Percentiles rank a stretch among this genome's conserved stretches.
phyloP scores from a whole-genome alignment of 1,284 basidiomycete genomes.

The Sporisorium graminicola region DNA sequence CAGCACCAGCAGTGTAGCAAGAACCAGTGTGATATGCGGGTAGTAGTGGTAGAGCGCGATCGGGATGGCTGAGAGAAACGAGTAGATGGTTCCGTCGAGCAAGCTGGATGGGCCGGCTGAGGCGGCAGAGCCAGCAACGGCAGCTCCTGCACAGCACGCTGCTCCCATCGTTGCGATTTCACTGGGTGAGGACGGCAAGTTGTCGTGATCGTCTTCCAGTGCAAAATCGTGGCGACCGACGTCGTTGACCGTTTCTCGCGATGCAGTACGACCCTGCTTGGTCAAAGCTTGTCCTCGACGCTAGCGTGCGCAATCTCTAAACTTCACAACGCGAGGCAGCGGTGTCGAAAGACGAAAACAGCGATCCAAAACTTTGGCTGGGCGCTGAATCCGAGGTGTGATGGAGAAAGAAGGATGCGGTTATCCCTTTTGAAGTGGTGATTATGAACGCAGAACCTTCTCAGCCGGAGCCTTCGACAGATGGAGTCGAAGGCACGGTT shows the following conservation, averaged over 20 bases:
- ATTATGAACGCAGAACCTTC: background rate
- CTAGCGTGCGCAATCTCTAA: background rate
- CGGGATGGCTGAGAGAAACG: constrained; percentile 35
- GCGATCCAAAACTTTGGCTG: too few species aligned
- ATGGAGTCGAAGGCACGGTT: background rate
- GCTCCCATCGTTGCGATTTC: constrained; percentile 29
- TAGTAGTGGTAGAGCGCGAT: constrained; percentile 48
- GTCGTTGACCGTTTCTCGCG: background rate
- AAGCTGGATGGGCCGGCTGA: constrained; percentile 14
- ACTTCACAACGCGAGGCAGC: too few species aligned
- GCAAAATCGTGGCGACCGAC: background rate
- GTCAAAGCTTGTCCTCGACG: background rate
- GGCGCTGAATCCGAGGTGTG: too few species aligned
- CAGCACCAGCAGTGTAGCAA: constrained; percentile 12
- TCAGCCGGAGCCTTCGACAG: too few species aligned
- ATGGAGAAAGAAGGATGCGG: too few species aligned
- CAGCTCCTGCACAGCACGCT: constrained; percentile 51
- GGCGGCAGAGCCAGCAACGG: constrained; percentile 21
- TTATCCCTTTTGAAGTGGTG: background rate
- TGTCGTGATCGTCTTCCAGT: background rate
- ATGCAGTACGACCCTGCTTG: background rate
- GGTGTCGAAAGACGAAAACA: background rate
- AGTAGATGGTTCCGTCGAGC: constrained; percentile 37
- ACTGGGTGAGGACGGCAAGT: too few species aligned
- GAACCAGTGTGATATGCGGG: constrained; percentile 24